Evolutionary conservation across 495 filamentous ascomycete genomes (phyloP).

Genomic region (Cenococcum geophilum): DNA sequence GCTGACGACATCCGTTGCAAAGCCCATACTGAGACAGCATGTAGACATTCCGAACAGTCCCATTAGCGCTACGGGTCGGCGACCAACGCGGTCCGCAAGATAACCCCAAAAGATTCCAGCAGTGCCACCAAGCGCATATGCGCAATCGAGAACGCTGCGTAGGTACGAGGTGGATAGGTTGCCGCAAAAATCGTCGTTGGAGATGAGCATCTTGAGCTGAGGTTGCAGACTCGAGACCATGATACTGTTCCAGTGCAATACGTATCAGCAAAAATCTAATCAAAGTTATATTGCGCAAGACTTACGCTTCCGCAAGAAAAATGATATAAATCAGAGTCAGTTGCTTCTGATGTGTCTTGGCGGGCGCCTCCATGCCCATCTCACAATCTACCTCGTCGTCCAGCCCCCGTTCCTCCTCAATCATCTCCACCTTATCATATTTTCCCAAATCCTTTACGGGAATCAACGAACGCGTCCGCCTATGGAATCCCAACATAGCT

Average conservation of each 20-base stretch:
- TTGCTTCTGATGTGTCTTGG: conserved; percentile 19
- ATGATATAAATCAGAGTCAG: conserved; percentile 32
- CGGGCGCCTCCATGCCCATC: conserved; percentile 6
- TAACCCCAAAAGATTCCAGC: conserved; percentile 42
- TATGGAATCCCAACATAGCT: conserved; percentile 35
- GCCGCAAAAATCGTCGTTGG: conserved; percentile 40
- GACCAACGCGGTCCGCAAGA: conserved; percentile 39
- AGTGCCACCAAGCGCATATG: conserved; percentile 45
- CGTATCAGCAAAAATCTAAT: not conserved
- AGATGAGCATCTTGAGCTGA: conserved; percentile 43
- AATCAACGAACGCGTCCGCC: conserved; percentile 31
- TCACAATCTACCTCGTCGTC: conserved; percentile 18
- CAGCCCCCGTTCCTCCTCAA: conserved; percentile 11
- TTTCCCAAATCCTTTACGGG: conserved; percentile 34
- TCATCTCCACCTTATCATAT: conserved; percentile 28
- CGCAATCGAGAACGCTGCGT: conserved; percentile 43
- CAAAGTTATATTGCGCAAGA: not conserved
- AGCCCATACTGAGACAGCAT: conserved; percentile 43
- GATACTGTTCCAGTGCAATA: conserved; percentile 31
- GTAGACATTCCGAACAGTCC: conserved; percentile 40
- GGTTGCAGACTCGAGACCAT: conserved; percentile 44
- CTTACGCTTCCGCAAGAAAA: conserved; percentile 35
- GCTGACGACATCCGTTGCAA: conserved; percentile 38
- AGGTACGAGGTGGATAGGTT: conserved; percentile 42
- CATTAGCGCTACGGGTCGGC: conserved; percentile 38